phyloP scores from a whole-genome alignment of 2,329 filamentous ascomycete genomes.

The Scedosporium boydii region DNA sequence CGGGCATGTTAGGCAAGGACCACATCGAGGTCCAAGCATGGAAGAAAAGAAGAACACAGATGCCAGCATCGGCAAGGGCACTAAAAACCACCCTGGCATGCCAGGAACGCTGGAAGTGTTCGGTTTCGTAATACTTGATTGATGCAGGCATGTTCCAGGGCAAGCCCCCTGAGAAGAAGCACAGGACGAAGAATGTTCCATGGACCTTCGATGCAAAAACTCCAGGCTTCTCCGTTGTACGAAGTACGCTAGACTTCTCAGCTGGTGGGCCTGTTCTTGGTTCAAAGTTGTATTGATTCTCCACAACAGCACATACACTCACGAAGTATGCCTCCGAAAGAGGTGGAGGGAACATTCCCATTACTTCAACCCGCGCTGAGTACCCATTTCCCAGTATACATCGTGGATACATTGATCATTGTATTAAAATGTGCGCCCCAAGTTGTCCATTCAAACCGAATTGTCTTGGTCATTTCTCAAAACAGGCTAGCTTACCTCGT shows the following conservation, averaged over 20 bases:
- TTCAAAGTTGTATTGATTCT: too few species aligned
- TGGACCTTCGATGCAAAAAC: not conserved
- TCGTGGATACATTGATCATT: not conserved
- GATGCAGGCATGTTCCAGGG: not conserved
- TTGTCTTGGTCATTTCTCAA: too few species aligned
- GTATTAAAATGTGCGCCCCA: not conserved
- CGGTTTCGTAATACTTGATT: not conserved
- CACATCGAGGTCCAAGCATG: not conserved
- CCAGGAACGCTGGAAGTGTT: not conserved
- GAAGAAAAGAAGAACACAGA: not conserved
- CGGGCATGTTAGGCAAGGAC: not conserved
- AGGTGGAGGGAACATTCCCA: too few species aligned
- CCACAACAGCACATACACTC: too few species aligned
- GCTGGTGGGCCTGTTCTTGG: not conserved
- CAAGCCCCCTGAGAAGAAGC: not conserved
- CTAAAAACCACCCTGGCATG: too few species aligned
- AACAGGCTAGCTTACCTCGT: too few species aligned
- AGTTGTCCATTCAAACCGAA: not conserved
- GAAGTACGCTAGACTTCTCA: not conserved
- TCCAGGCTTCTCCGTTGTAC: not conserved
- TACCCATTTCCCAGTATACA: not conserved
- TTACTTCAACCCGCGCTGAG: too few species aligned
- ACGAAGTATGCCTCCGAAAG: too few species aligned
- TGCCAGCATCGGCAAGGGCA: too few species aligned
- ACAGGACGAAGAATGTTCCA: not conserved